These are phyloP conservation scores for Botrytis cinerea DNA, from an alignment of 2,329 filamentous ascomycete species.

Conservation along the genomic window DNA sequence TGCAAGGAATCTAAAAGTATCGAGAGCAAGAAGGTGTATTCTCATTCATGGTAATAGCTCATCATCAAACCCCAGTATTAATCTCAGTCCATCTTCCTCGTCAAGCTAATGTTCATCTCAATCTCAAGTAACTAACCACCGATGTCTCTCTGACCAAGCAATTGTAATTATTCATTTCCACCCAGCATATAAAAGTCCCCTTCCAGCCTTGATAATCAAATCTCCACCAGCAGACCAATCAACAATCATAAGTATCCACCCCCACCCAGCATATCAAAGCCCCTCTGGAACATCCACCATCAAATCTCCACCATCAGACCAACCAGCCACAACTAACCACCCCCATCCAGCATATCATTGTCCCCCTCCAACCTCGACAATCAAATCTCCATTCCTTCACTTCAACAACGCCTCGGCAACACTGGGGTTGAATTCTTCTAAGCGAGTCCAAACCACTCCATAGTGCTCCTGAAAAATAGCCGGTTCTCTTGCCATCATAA, in stretches of 20 bases:
- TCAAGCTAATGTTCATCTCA: background rate
- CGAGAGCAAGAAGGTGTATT: background rate
- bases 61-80: background rate
- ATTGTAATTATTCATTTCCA: background rate
- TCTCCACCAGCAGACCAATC: too few species aligned
- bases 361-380: too few species aligned
- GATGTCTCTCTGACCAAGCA: background rate
- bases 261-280: too few species aligned
- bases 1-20: background rate
- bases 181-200: background rate
- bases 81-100: background rate
- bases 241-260: too few species aligned
- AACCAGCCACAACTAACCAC: too few species aligned
- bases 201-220: background rate
- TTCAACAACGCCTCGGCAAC: conserved; percentile 9
- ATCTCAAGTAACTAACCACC: background rate
- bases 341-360: background rate
- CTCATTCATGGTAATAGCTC: background rate
- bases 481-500: conserved; percentile 19
- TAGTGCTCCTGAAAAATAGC: background rate
- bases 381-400: background rate
- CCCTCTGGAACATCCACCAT: background rate
- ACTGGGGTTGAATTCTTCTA: background rate
- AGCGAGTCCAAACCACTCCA: conserved; percentile 14
- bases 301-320: background rate